Evolutionary conservation across 768 basidiomycete genomes (phyloP).

Genomic region (Epithele typhae): DNA sequence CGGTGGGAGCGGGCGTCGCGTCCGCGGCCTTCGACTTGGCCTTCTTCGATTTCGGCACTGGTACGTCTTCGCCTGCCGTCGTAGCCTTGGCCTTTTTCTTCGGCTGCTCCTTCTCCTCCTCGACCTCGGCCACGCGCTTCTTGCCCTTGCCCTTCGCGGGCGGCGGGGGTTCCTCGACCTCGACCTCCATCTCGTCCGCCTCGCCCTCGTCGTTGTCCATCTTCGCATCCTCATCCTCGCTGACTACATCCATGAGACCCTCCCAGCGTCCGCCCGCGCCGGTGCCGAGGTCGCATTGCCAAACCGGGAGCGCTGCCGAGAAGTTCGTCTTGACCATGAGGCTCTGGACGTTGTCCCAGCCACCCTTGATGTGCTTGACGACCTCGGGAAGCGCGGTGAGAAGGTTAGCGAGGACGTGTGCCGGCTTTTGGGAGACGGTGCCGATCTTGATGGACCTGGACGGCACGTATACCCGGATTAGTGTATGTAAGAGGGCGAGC

Average conservation of each 20-base stretch:
- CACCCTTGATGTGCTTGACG: conserved; percentile 63
- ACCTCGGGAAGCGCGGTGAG: conserved; percentile 73
- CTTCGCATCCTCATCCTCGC: conserved; percentile 22
- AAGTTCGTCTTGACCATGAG: conserved; percentile 87
- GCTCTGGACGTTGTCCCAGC: conserved; percentile 89
- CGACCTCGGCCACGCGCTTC: conserved; percentile 28
- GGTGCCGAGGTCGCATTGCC: conserved; percentile 72
- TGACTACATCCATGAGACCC: conserved; percentile 32
- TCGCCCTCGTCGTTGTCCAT: conserved; percentile 21
- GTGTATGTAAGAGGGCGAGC: background rate
- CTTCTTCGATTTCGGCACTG: conserved; percentile 5
- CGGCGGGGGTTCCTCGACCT: conserved; percentile 13
- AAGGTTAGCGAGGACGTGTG: conserved; percentile 78
- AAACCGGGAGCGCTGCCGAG: conserved; percentile 85
- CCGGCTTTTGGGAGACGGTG: conserved; percentile 62
- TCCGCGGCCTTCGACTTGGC: conserved; percentile 16
- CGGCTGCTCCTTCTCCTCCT: conserved; percentile 24
- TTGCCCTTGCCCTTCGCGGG: conserved; percentile 18
- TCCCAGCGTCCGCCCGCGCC: conserved; percentile 58
- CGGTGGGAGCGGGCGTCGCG: conserved; percentile 22
- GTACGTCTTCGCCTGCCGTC: conserved; percentile 22
- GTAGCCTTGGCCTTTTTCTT: conserved; percentile 24
- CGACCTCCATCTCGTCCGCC: conserved; percentile 23
- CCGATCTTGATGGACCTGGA: conserved; percentile 84
- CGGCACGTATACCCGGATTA: background rate